phyloP scores from a whole-genome alignment of 2,329 filamentous ascomycete genomes.

The Endothia cerciana region DNA sequence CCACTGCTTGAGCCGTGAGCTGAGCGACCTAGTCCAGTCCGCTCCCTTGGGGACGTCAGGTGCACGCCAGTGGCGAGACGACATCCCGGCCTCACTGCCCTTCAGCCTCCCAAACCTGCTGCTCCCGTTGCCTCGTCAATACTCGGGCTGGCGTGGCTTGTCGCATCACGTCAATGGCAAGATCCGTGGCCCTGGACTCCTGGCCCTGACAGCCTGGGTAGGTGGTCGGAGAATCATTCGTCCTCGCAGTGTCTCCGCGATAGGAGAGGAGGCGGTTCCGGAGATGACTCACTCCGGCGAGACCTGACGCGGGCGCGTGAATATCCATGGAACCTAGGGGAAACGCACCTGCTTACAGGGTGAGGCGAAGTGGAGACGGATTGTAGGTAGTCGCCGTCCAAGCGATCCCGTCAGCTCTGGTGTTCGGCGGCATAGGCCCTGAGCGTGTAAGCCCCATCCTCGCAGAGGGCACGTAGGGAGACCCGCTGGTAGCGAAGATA shows the following conservation, averaged over 20 bases:
- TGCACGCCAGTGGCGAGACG: background rate
- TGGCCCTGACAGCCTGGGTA: background rate
- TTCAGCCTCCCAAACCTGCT: too few relatives aligned
- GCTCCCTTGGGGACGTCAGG: background rate
- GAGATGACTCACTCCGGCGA: constrained; percentile 8
- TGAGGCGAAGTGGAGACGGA: background rate
- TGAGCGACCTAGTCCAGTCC: background rate
- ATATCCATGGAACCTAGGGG: background rate
- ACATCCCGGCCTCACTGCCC: background rate
- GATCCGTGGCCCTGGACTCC: background rate
- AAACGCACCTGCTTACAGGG: background rate
- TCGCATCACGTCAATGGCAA: background rate
- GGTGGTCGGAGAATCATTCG: background rate
- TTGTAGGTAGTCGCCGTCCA: background rate
- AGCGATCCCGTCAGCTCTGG: background rate
- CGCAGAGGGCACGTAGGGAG: too few relatives aligned
- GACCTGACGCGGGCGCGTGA: background rate
- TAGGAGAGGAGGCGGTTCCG: background rate
- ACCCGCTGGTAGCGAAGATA: too few relatives aligned
- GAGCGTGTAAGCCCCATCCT: background rate
- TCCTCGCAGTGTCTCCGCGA: background rate
- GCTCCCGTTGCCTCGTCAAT: background rate
- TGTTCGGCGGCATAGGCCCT: background rate
- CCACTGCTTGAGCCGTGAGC: background rate
- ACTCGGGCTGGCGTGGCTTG: background rate